phyloP scores from a whole-genome alignment of 2,329 filamentous ascomycete genomes.

The Colletotrichum brevisporum region DNA sequence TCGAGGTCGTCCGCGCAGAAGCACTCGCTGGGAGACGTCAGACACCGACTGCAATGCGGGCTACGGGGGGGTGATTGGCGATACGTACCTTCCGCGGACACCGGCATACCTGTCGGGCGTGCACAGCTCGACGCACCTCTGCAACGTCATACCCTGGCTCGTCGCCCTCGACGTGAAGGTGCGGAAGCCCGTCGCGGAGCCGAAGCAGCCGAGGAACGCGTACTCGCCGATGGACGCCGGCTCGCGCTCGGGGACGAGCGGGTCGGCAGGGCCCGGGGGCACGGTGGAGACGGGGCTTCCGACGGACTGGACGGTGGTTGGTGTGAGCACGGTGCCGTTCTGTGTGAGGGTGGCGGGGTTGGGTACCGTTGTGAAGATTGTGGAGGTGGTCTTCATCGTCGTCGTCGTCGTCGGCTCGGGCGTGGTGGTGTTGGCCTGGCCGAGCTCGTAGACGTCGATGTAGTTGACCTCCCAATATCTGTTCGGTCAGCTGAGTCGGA shows the following conservation, averaged over 20 bases:
- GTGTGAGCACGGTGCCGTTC: constrained; percentile 25
- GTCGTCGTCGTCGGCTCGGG: constrained; percentile 47
- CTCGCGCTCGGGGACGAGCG: constrained; percentile 46
- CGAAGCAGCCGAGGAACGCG: constrained; percentile 59
- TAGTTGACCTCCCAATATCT: constrained; percentile 69
- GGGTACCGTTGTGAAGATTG: constrained; percentile 46
- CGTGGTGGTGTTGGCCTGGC: constrained; percentile 27
- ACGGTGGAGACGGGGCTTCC: constrained; percentile 16
- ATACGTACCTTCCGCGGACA: constrained; percentile 50
- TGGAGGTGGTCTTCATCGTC: constrained; percentile 45
- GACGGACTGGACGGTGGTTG: constrained; percentile 21
- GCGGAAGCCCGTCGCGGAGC: constrained; percentile 52
- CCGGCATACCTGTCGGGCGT: constrained; percentile 54
- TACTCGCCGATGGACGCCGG: constrained; percentile 51
- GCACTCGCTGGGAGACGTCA: constrained; percentile 48
- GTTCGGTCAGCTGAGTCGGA: constrained; percentile 14
- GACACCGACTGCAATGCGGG: not conserved
- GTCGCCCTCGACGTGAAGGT: constrained; percentile 52
- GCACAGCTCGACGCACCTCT: constrained; percentile 56
- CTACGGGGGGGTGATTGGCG: not conserved
- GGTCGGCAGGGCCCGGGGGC: constrained; percentile 33
- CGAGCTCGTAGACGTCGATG: constrained; percentile 61
- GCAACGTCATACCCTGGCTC: constrained; percentile 55
- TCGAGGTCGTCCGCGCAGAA: constrained; percentile 62
- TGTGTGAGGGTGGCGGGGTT: constrained; percentile 39